Conservation (phyloP, 345 rosid species). For the Lagerstroemia speciosa region DNA sequence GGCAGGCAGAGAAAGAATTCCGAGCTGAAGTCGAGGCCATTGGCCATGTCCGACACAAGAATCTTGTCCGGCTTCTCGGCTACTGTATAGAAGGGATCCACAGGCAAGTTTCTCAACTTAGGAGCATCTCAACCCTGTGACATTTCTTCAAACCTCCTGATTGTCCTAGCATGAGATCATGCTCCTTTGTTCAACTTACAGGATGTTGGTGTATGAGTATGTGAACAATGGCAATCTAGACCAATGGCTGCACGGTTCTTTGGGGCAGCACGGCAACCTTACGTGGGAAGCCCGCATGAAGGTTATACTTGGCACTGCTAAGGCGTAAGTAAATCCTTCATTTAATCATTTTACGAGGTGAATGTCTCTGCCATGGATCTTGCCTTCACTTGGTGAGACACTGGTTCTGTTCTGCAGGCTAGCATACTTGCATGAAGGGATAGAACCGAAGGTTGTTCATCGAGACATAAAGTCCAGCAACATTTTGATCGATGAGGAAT, state of each 20-base stretch:
- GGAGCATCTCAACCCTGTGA: background rate
- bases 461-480: slow-evolving; percentile 97
- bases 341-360: background rate
- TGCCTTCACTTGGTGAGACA: background rate
- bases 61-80: slow-evolving; percentile 92
- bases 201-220: slow-evolving; percentile 84
- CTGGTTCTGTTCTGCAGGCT: slow-evolving; percentile 44
- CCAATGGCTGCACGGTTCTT: slow-evolving; percentile 71
- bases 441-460: slow-evolving; percentile 95
- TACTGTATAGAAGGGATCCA: slow-evolving; percentile 90
- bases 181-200: slow-evolving; percentile 17
- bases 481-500: slow-evolving; percentile 77
- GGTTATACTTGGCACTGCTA: slow-evolving; percentile 64
- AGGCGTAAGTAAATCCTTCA: slow-evolving; percentile 59
- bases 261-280: slow-evolving; percentile 46
- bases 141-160: background rate
- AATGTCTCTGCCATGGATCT: background rate
- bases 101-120: slow-evolving; percentile 32
- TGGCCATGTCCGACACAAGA: slow-evolving; percentile 96
- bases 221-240: slow-evolving; percentile 84
- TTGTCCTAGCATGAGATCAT: background rate
- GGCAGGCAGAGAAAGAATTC: slow-evolving; percentile 96
- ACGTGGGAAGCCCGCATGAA: slow-evolving; percentile 88
- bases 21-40: slow-evolving; percentile 96
- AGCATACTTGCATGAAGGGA: slow-evolving; percentile 93